phyloP scores from a whole-genome alignment of 208 protist genomes.

The Naegleria fowleri region DNA sequence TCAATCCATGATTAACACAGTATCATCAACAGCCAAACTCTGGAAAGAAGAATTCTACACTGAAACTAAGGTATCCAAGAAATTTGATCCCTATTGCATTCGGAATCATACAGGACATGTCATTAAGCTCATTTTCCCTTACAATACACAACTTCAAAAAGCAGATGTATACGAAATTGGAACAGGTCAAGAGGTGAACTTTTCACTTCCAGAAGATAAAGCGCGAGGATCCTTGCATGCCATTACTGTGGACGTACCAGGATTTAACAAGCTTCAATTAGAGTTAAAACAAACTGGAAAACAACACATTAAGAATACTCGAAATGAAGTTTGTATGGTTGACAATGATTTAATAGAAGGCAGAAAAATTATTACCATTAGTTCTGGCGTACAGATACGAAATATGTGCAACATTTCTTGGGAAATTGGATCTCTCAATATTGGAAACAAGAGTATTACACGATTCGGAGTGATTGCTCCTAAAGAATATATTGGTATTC shows the following conservation, averaged over 20 bases:
- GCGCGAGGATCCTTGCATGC: neutral
- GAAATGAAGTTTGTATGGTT: neutral
- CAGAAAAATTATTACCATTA: neutral
- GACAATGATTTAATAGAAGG: conserved; percentile 2
- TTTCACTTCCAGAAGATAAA: neutral
- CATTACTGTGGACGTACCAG: neutral
- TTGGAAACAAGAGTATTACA: neutral
- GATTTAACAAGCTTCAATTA: neutral
- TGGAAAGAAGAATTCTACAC: conserved; percentile 20
- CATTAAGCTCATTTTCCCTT: neutral
- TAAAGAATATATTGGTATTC: neutral
- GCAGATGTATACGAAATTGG: neutral
- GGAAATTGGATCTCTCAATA: neutral
- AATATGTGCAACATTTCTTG: neutral
- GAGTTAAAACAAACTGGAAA: neutral
- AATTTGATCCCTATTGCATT: neutral
- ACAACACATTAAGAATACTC: neutral
- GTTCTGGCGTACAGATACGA: neutral
- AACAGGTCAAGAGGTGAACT: neutral
- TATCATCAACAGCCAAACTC: neutral
- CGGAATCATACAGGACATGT: neutral
- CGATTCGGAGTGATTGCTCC: neutral
- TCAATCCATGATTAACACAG: neutral
- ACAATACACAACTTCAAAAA: neutral
- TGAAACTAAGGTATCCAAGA: neutral